Base-by-base conservation (phyloP, 2,329 filamentous ascomycete species). In the Sclerotinia spermophila region DNA sequence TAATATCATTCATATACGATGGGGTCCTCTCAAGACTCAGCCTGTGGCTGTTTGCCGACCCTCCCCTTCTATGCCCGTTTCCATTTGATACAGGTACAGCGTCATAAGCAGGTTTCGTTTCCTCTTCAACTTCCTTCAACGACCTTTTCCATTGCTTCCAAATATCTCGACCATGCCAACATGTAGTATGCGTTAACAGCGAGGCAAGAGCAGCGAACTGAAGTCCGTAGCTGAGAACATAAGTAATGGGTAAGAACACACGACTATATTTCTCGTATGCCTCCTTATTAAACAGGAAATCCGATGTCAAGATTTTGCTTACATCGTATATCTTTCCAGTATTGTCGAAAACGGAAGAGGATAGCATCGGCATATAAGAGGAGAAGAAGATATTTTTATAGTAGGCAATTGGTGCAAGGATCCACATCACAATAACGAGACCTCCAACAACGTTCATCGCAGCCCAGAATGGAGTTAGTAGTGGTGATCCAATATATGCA, bases 131-230 rank as follows among this genome's bases (percentile, higher is more conserved):
- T 78, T 93, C 91, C 58, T 86, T 84, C 73, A 92, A 82, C 0
- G 91, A 92, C 73, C 86, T 85, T 75, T 86, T 89, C 86, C 92
- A 93, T 75, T 94, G 92, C 55, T 84, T 87, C 88, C 87, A 90
- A 30, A 96, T 95, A 78, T 96, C 93, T 74, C 86, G 87, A 21
- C 93, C 93, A 76, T 96, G 92, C 92, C 93, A 96, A 77, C 93
- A 92, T 33, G 87, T 83, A 0, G 93, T 96, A 78, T 96, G 93
- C 1, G 92, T 93, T 27, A 97, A 82, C 19, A 96, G 83, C 1
- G 92, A 91, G 35, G 92, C 90, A 30, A 97, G 83, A 1, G 91
- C 92, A 19, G 93, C 93, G 79, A 97, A 96, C 77, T 96, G 93
- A 35, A 96, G 86, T 3, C 90, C 93, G 75, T 96, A 97, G 77